These are phyloP conservation scores for Aciculosporium take DNA, from an alignment of 2,329 filamentous ascomycete genomes.

Conservation along the genomic window DNA sequence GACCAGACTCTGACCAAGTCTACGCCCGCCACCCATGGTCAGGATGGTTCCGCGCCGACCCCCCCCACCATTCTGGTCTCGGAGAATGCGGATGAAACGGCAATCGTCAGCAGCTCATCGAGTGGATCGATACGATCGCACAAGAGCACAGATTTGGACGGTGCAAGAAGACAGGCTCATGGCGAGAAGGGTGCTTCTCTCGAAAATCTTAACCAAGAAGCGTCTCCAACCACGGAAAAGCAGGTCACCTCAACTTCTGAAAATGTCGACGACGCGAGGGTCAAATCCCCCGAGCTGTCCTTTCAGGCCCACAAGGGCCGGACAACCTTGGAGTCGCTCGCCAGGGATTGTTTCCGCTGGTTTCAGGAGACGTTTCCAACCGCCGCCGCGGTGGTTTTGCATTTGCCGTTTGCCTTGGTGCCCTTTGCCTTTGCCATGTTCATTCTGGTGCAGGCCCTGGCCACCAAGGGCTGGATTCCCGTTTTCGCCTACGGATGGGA, in stretches of 20 bases:
- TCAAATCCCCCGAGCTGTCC: conserved; percentile 1
- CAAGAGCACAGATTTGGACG: background rate
- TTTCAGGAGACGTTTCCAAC: conserved; percentile 58
- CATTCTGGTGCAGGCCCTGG: conserved; percentile 55
- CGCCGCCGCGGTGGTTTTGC: conserved; percentile 46
- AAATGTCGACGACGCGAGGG: conserved; percentile 1
- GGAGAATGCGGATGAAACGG: conserved; percentile 7
- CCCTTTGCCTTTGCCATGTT: conserved; percentile 66
- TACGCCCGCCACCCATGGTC: background rate
- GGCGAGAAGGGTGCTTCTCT: background rate
- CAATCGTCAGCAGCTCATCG: conserved; percentile 4
- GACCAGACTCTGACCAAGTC: background rate
- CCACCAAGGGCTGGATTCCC: conserved; percentile 60
- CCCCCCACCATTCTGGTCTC: conserved; percentile 10
- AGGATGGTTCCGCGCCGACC: background rate
- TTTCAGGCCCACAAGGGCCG: conserved; percentile 8
- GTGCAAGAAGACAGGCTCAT: background rate
- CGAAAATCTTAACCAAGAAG: background rate
- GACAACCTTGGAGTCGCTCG: conserved; percentile 38
- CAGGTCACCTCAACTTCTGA: background rate
- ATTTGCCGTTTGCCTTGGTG: conserved; percentile 53
- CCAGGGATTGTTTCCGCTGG: conserved; percentile 37
- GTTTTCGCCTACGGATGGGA: conserved; percentile 64
- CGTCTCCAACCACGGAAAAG: background rate
- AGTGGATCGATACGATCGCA: conserved; percentile 2